Conservation (phyloP, 2,329 filamentous ascomycete genomes). For the Zymoseptoria tritici region DNA sequence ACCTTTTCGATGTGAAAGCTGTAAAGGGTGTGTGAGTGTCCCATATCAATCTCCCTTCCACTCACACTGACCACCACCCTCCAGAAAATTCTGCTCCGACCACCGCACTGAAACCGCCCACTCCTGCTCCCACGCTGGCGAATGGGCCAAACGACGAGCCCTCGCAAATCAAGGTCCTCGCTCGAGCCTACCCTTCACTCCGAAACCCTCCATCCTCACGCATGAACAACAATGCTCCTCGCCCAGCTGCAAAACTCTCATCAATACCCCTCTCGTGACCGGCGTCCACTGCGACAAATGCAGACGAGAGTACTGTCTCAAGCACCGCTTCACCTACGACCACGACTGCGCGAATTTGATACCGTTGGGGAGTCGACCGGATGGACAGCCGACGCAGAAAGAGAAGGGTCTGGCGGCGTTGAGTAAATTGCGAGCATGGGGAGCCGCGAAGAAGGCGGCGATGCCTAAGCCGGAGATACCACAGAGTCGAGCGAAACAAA, state of each 20-base stretch:
- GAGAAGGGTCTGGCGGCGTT: slow-evolving; percentile 69
- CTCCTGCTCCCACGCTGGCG: slow-evolving; percentile 54
- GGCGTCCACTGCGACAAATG: slow-evolving; percentile 66
- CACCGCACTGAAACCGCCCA: slow-evolving; percentile 83
- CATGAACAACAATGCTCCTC: slow-evolving; percentile 63
- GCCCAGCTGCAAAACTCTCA: slow-evolving; percentile 59
- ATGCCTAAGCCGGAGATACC: slow-evolving; percentile 40
- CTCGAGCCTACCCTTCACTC: slow-evolving; percentile 22
- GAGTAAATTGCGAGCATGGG: slow-evolving; percentile 72
- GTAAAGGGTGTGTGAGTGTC: slow-evolving; percentile 45
- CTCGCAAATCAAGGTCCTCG: slow-evolving; percentile 28
- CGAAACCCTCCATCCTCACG: slow-evolving; percentile 50
- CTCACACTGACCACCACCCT: neutral
- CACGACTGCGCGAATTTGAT: slow-evolving; percentile 74
- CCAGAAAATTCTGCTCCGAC: slow-evolving; percentile 68
- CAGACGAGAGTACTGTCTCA: slow-evolving; percentile 68
- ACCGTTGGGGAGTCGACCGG: slow-evolving; percentile 48
- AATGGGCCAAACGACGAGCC: slow-evolving; percentile 49
- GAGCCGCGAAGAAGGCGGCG: slow-evolving; percentile 52
- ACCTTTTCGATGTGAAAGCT: slow-evolving; percentile 88
- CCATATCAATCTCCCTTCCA: no score
- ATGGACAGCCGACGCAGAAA: slow-evolving; percentile 38
- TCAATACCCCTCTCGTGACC: slow-evolving; percentile 60
- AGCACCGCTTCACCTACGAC: slow-evolving; percentile 68
- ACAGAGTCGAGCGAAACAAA: slow-evolving; percentile 47